Base-by-base conservation (phyloP, 306 rosid genomes). In the Senna tora region DNA sequence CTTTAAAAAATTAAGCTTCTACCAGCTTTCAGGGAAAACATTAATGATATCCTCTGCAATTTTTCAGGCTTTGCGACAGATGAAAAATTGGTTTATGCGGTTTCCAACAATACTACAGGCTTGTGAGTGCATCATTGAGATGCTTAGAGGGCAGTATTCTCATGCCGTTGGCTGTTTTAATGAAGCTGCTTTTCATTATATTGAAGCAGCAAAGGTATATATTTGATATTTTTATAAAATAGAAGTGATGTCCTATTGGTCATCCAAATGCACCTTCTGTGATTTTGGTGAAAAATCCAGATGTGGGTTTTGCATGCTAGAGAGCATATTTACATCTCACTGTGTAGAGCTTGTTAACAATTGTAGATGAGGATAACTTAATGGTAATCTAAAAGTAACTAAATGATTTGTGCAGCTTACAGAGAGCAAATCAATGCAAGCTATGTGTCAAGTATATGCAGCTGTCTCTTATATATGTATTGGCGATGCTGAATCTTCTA, bases 141-240 rank as follows among this genome's bases (percentile, higher is more conserved):
- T 87, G 96, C 96, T 94, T 43, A 85, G 98, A 76, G 98, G 98
- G 78, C 98, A 89, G 71, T 94, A 94, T 82, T 86, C 97, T 75
- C 98, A 94, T 82, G 81, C 88, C 8, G 96, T 89, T 75, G 98
- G 98, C 77, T 91, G 97, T 81, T 89, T 87, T 72, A 65, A 54
- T 10, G 96, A 94, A 83, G 98, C 98, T 72, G 81, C 87, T 49
- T 89, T 86, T 80, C 98, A 94, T 81, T 94, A 77, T 84, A 70
- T 91, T 71, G 96, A 94, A 87, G 98, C 92, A 47, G 85, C 85
- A 25, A 87, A 89, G 97, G 98, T 91, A 79, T 36, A 7, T 67
- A 19, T 63, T 47, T 52, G 66, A 70, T 70, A 63, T 72, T 30
- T 70, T 38, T 54, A 9, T 41, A 46, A 60, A 67, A 25, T 67